Base-by-base conservation (phyloP, 208 protist genomes). In the Wallacemonas sp. region DNA sequence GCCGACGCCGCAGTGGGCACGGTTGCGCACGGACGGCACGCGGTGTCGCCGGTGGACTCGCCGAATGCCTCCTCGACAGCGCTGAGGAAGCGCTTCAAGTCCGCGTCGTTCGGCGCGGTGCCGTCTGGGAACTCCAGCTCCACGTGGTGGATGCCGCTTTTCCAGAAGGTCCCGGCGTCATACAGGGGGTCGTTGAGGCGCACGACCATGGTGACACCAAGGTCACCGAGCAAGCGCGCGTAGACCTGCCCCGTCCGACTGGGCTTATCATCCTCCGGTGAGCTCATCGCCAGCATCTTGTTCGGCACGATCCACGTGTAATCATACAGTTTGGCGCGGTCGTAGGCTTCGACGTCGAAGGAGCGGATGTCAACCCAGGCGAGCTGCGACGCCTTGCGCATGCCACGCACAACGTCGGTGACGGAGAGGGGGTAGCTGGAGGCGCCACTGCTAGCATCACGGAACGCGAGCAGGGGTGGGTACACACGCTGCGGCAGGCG, bases 91-190 rank as follows among this genome's bases (percentile, higher is more conserved):
- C 78, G 50, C 38, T 87, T 76, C 8, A 99, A 50, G 45, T 98
- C 88, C 1, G 67, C 61, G 32, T 94, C 80, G 55, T 73, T 78
- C 9, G 98, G 97, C 4, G 78, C 89, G 48, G 73, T 83, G 30
- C 97, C 98, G 73, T 99, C 97, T 1, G 87, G 62, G 67, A 95
- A 99, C 52, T 92, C 92, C 12, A 99, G 60, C 22, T 98, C 95
- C 36, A 94, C 72, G 73, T 98, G 97, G 13, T 89, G 80, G 33
- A 99, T 90, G 53, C 95, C 95, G n/a, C 66, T 53, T 4, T 85
- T 76, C 22, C 79, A 78, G 63, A 99, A 98, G 29, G 69, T 60
- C 13, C 61, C 50, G 1, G 69, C 44, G 60, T 97, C 79, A 79
- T 99, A 99, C 27, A 96, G 72, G 12, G 67, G 68, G 63, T 98